Evolutionary conservation across 139 green algal species (phyloP), one percentile per base, ranked within the genome.

Genomic region (Picochlorum sp.): DNA sequence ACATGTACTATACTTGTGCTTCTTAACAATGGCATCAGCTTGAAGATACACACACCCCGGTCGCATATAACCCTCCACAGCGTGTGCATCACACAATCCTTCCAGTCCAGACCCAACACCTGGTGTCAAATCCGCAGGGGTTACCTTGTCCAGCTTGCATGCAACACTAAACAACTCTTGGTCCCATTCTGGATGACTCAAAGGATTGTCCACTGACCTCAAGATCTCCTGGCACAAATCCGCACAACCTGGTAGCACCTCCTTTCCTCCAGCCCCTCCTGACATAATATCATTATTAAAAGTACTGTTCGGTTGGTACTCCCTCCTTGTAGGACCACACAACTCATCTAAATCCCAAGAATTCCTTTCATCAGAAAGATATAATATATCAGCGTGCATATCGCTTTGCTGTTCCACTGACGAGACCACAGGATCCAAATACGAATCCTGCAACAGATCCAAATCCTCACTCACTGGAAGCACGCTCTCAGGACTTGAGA

Each of bases 91-190:
- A 56, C 70, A 8, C 60, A 63, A 63, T 83, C 66, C 82, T 74
- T 86, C 14, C 28, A 74, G n/a, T 57, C 24, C 83, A 47, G 62
- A 51, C 75, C 70, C 73, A 57, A 91, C 57, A 63, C 89, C 75
- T 0, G 45, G 28, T 2, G 86, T 86, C 66, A 94, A 76, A 57
- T 90, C 76, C 9, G 76, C 76, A 8, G 86, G 86, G 6, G 86
- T 94, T 54, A 70, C 68, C 72, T 83, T 86, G 80, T 91, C 91
- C 24, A 94, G 72, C 84, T 92, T 92, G 30, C 80, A 68, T 9
- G 66, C 75, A 23, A 92, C 47, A 13, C 18, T 13, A 1, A 20
- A 54, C 18, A 54, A 6, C 6, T 18, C 18, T 23, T 54, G 47
- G 23, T 54, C 47, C 18, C 47, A 23, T 6, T 65, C 47, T 44